phyloP scores from a whole-genome alignment of 257 asterid species.

The Lycium ferocissimum region DNA sequence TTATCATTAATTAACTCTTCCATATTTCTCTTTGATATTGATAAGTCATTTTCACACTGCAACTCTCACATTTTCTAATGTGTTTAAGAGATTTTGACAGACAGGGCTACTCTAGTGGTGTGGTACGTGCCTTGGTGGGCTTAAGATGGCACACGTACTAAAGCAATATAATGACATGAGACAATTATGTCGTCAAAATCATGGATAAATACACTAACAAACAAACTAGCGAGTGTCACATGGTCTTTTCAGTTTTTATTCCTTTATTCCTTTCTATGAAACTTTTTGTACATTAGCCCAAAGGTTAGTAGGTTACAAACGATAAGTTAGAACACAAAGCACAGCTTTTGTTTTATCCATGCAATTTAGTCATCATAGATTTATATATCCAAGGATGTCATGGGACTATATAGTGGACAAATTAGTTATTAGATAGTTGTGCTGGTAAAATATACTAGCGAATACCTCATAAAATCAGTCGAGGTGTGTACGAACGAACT shows the following conservation, averaged over 20 bases:
- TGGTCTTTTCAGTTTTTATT: not conserved
- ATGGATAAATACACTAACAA: not conserved
- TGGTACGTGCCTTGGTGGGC: not conserved
- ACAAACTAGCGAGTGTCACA: not conserved
- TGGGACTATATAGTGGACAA: not conserved
- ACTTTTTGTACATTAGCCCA: not conserved
- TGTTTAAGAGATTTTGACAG: not conserved
- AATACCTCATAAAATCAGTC: no score
- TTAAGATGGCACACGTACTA: conserved; percentile 7
- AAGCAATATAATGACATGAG: not conserved
- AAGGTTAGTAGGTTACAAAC: not conserved
- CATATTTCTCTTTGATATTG: not conserved
- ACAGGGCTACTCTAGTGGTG: not conserved
- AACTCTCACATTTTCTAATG: not conserved
- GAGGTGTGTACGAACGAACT: no score
- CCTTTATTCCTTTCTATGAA: not conserved
- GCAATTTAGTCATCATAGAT: not conserved
- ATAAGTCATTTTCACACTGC: not conserved
- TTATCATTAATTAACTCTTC: not conserved
- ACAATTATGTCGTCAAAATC: not conserved
- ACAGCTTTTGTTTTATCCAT: conserved; percentile 1
- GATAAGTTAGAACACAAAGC: not conserved
- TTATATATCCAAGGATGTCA: not conserved
- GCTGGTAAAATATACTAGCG: no score
- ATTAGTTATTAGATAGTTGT: no score